Conservation (phyloP, 2,329 filamentous ascomycete genomes). For the Penicillium sp. region DNA sequence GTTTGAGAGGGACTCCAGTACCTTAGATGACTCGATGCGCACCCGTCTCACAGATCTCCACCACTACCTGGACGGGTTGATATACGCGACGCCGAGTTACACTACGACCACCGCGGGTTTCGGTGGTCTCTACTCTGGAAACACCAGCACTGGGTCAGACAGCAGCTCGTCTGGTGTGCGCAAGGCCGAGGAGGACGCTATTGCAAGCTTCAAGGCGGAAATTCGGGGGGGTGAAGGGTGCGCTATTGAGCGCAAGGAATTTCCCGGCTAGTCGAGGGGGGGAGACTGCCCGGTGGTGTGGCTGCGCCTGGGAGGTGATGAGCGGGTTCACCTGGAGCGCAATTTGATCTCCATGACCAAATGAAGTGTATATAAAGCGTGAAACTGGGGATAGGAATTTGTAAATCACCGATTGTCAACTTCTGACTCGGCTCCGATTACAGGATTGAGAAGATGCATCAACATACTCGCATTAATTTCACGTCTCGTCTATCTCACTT, state of each 20-base stretch:
- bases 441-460: background rate
- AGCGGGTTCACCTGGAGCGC: background rate
- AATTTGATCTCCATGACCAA: background rate
- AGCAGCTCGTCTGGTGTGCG: conserved; percentile 33
- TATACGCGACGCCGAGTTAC: conserved; percentile 43
- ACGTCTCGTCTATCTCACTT: conserved; percentile 18
- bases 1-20: conserved; percentile 41
- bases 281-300: conserved; percentile 27
- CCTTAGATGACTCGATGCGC: conserved; percentile 39
- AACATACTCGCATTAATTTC: conserved; percentile 16
- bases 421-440: background rate
- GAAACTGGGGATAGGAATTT: background rate
- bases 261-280: conserved; percentile 52
- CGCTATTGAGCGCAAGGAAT: conserved; percentile 64
- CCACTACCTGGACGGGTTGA: conserved; percentile 56
- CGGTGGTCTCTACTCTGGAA: conserved; percentile 39
- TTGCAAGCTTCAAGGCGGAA: conserved; percentile 61
- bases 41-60: conserved; percentile 50
- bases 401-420: background rate
- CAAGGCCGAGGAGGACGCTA: conserved; percentile 58
- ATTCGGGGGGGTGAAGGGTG: conserved; percentile 66
- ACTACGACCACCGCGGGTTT: conserved; percentile 34
- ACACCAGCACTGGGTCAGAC: conserved; percentile 15
- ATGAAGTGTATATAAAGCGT: conserved; percentile 11
- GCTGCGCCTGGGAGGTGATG: conserved; percentile 21